phyloP scores from a whole-genome alignment of 2,329 filamentous ascomycete species.

The Truncatella angustata region DNA sequence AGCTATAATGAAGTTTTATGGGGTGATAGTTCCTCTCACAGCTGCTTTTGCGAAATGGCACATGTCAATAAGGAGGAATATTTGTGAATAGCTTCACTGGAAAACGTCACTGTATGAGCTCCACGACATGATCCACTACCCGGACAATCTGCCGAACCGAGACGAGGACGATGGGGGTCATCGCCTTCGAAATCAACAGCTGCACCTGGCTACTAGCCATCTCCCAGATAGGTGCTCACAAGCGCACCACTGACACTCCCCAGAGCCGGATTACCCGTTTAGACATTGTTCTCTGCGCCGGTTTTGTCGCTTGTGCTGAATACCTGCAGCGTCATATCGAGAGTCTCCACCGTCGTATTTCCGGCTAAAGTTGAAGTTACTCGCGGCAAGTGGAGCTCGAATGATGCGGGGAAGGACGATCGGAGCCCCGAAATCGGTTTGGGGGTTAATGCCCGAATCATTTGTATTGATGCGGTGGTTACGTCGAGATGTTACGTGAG shows the following conservation, averaged over 20 bases:
- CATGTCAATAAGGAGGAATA: background rate
- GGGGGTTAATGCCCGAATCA: background rate
- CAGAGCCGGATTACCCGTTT: background rate
- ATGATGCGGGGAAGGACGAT: background rate
- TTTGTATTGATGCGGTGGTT: background rate
- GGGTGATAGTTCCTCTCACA: too few species aligned
- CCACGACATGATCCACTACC: background rate
- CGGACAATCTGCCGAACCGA: background rate
- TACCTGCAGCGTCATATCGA: too few species aligned
- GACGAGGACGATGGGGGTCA: background rate
- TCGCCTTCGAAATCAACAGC: too few species aligned
- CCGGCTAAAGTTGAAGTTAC: background rate
- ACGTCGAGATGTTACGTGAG: background rate
- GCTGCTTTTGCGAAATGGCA: too few species aligned
- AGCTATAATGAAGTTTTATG: too few species aligned
- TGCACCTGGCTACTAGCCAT: too few species aligned
- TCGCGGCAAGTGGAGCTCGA: conserved; percentile 5
- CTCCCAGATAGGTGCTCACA: background rate
- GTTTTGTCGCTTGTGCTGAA: background rate
- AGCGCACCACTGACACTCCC: background rate
- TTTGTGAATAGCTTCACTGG: background rate
- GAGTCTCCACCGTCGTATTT: background rate
- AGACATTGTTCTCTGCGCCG: background rate
- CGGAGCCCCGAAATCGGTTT: conserved; percentile 8
- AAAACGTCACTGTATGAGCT: background rate